Conservation (phyloP, 2,329 filamentous ascomycete species). For the Botrytis pseudocinerea region DNA sequence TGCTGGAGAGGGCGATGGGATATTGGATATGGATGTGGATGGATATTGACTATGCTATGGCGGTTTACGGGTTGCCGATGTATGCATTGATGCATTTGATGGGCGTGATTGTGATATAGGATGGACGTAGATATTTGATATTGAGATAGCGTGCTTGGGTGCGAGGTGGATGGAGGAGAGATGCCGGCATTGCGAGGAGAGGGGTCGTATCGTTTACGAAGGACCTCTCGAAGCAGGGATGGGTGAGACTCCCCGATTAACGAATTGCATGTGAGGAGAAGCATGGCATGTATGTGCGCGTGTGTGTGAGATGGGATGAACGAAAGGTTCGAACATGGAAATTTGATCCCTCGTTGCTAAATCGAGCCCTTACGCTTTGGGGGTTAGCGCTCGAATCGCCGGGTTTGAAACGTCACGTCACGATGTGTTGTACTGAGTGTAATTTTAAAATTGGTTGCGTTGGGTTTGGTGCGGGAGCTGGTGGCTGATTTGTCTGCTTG, state of each 20-base stretch:
- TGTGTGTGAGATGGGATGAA: too few relatives aligned
- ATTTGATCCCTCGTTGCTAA: too few relatives aligned
- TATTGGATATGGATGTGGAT: too few relatives aligned
- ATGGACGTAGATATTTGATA: neutral
- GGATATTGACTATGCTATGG: neutral
- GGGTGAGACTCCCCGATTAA: neutral
- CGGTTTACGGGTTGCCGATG: neutral
- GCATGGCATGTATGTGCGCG: too few relatives aligned
- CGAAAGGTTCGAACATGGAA: too few relatives aligned
- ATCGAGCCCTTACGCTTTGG: too few relatives aligned
- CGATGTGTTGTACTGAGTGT: slow-evolving; percentile 37
- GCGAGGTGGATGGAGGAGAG: neutral
- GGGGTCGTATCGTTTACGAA: neutral
- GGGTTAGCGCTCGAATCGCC: too few relatives aligned
- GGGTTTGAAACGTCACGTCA: slow-evolving; percentile 22
- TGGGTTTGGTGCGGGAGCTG: neutral
- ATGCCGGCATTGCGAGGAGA: slow-evolving; percentile 2
- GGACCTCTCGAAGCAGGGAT: neutral
- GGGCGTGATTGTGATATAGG: neutral
- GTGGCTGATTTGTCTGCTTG: neutral
- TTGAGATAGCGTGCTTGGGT: neutral
- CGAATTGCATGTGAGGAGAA: slow-evolving; percentile 1
- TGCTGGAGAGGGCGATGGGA: too few relatives aligned
- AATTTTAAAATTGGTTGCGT: slow-evolving; percentile 31
- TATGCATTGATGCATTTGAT: neutral